Percentiles rank a stretch among this genome's conserved stretches.
Evolutionary conservation across 495 filamentous ascomycete species (phyloP).

Genomic region (Glonium stellatum): DNA sequence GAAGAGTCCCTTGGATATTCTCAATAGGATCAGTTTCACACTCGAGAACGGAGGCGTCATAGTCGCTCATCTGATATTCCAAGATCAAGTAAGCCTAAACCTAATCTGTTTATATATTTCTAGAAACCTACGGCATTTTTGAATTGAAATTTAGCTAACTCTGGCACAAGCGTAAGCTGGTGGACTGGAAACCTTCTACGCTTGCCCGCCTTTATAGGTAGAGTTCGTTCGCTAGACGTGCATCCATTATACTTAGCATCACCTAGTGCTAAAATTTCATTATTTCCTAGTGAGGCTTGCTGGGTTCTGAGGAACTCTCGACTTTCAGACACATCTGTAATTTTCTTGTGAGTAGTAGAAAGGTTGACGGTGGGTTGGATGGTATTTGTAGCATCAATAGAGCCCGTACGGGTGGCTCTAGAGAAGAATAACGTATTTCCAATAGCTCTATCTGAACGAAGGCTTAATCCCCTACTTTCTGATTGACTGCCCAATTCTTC

Average conservation of each 20-base stretch:
- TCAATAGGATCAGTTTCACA: slow-evolving; percentile 16
- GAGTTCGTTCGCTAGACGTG: not conserved
- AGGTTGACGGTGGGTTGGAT: no score
- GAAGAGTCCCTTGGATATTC: slow-evolving; percentile 7
- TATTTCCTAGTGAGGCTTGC: not conserved
- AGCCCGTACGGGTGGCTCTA: no score
- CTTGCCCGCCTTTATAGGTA: slow-evolving; percentile 1
- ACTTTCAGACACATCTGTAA: no score
- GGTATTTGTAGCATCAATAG: no score
- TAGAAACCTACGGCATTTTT: slow-evolving; percentile 11
- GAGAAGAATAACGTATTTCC: no score
- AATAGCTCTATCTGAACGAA: no score
- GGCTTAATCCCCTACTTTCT: no score
- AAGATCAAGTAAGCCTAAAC: not conserved
- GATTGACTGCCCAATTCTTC: no score
- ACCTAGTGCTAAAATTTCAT: not conserved
- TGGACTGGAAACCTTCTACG: slow-evolving; percentile 12
- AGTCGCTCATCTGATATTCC: not conserved
- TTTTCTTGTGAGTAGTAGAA: no score
- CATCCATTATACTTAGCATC: not conserved
- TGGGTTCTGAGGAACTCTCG: not conserved
- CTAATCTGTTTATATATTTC: not conserved
- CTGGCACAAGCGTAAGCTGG: slow-evolving; percentile 16
- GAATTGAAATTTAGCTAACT: slow-evolving; percentile 13
- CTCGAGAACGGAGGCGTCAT: not conserved